Percentiles rank a stretch among this genome's conserved stretches.
phyloP scores from a whole-genome alignment of 371 early-diverging fungal species.

The Syncephalastrum monosporum region DNA sequence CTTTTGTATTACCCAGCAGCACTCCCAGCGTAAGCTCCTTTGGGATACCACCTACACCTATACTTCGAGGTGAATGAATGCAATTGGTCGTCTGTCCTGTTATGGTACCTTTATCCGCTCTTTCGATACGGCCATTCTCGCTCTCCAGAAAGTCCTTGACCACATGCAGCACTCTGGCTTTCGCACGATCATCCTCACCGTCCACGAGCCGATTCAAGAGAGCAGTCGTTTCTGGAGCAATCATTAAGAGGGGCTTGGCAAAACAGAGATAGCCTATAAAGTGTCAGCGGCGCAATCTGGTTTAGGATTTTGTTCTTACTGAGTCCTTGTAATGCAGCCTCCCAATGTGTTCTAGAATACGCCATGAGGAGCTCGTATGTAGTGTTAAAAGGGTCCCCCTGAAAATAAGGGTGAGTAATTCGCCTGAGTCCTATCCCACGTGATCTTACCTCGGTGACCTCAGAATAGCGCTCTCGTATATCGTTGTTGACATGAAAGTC shows the following conservation, averaged over 20 bases:
- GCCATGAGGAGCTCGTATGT: no score
- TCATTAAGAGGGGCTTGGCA: conserved; percentile 69
- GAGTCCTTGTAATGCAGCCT: conserved; percentile 28
- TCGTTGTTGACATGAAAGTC: no score
- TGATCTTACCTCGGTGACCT: no score
- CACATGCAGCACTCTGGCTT: conserved; percentile 67
- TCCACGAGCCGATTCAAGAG: conserved; percentile 73
- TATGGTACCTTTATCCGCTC: conserved; percentile 32
- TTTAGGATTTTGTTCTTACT: neutral
- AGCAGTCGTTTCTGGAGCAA: conserved; percentile 48
- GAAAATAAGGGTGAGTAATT: no score
- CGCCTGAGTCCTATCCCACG: no score
- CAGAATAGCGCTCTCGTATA: no score
- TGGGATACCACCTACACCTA: neutral
- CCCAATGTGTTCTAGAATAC: no score
- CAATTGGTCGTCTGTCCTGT: no score
- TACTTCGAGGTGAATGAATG: neutral
- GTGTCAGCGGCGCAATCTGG: neutral
- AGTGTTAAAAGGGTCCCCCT: no score
- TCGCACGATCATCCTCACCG: conserved; percentile 42
- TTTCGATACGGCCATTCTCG: conserved; percentile 55
- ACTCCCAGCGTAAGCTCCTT: conserved; percentile 1
- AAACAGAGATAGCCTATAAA: conserved; percentile 69
- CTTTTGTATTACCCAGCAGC: conserved; percentile 76
- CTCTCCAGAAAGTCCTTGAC: conserved; percentile 69